Evolutionary conservation across 345 rosid species (phyloP).

Genomic region (Physaria fendleri): DNA sequence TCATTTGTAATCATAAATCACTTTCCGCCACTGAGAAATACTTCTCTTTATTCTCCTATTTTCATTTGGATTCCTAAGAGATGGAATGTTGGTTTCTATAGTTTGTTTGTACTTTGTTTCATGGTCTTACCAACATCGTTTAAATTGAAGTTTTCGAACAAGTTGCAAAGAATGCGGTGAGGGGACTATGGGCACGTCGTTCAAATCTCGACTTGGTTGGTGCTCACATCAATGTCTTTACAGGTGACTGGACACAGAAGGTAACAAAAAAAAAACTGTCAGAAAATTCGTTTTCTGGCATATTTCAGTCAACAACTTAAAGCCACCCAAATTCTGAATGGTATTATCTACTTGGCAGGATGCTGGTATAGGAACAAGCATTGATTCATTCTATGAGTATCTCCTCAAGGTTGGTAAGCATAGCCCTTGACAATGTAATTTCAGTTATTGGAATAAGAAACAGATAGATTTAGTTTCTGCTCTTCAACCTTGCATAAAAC

Average conservation of each 20-base stretch:
- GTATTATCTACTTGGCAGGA: conserved; percentile 55
- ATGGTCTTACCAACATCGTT: conserved; percentile 5
- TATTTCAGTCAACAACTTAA: neutral
- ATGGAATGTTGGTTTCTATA: neutral
- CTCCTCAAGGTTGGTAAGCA: conserved; percentile 71
- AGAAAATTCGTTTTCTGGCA: neutral
- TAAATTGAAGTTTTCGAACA: conserved; percentile 72
- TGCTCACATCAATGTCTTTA: conserved; percentile 97
- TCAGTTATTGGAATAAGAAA: neutral
- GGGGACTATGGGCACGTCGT: conserved; percentile 94
- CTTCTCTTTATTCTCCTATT: neutral
- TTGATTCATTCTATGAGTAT: conserved; percentile 96
- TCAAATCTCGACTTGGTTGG: conserved; percentile 89
- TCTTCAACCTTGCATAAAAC: no score
- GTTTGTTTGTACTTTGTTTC: neutral
- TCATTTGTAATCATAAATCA: neutral
- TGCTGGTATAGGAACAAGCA: conserved; percentile 99
- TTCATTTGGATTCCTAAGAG: neutral
- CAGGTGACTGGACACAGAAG: conserved; percentile 99
- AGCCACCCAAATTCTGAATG: conserved; percentile 7
- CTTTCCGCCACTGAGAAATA: neutral
- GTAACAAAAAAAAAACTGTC: conserved; percentile 27
- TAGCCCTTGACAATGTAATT: neutral
- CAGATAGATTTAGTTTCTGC: no score
- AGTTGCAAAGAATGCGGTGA: conserved; percentile 90